phyloP scores from a whole-genome alignment of 129 eudicot species.

The Helianthus annuus region DNA sequence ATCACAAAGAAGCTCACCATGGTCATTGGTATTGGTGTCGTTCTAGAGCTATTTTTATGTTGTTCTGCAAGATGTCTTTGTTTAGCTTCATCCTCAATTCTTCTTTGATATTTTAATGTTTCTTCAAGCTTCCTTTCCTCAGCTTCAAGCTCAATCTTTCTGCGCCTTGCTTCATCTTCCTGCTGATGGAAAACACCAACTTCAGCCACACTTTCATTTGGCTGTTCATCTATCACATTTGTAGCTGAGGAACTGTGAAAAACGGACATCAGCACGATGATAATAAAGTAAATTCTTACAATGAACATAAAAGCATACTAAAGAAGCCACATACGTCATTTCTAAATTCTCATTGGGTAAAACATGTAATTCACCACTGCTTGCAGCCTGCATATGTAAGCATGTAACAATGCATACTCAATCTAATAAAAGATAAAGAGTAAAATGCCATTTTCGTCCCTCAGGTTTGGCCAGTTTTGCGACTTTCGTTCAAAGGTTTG shows the following conservation, averaged over 20 bases:
- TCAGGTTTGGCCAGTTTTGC: too few species aligned
- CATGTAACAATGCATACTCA: slow-evolving; percentile 15
- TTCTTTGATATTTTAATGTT: slow-evolving; percentile 89
- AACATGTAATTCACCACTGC: slow-evolving; percentile 35
- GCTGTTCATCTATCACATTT: slow-evolving; percentile 45
- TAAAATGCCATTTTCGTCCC: too few species aligned
- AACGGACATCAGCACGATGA: slow-evolving; percentile 15
- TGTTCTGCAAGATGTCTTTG: slow-evolving; percentile 84
- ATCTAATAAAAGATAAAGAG: background rate
- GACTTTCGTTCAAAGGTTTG: too few species aligned
- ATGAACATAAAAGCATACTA: slow-evolving; percentile 17
- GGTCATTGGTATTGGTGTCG: slow-evolving; percentile 39
- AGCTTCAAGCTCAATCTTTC: slow-evolving; percentile 82
- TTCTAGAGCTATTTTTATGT: slow-evolving; percentile 38
- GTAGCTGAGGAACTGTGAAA: slow-evolving; percentile 43
- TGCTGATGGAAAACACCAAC: slow-evolving; percentile 40
- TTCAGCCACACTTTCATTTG: slow-evolving; percentile 35
- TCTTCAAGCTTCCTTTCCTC: slow-evolving; percentile 99
- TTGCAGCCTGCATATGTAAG: slow-evolving; percentile 52
- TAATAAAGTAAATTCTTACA: slow-evolving; percentile 1
- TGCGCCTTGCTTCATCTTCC: slow-evolving; percentile 67
- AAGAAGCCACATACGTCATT: slow-evolving; percentile 39
- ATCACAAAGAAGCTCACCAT: slow-evolving; percentile 14
- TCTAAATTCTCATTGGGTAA: slow-evolving; percentile 42
- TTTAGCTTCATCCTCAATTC: slow-evolving; percentile 91